Percentiles rank a stretch among this genome's conserved stretches.
These are phyloP conservation scores for Pisolithus tinctorius DNA, from an alignment of 768 basidiomycete genomes.

Conservation along the genomic window DNA sequence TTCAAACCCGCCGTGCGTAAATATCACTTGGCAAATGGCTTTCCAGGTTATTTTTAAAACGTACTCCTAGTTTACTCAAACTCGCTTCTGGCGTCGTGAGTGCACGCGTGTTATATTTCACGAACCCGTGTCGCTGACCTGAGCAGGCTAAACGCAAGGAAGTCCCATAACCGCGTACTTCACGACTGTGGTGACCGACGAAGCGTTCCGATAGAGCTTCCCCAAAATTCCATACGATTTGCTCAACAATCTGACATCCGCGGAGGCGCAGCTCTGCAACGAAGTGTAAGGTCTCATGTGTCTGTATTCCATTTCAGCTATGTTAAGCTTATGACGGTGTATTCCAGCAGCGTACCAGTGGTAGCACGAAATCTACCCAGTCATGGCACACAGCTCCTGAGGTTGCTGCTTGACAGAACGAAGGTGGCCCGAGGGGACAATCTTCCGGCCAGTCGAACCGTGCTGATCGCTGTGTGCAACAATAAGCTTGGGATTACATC, in stretches of 20 bases:
- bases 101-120: too few species aligned
- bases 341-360: not conserved
- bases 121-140: too few species aligned
- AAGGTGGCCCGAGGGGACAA: not conserved
- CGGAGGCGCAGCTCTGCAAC: not conserved
- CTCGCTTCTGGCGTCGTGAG: conserved; percentile 6
- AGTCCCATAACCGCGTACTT: not conserved
- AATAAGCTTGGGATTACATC: too few species aligned
- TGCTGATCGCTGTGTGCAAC: not conserved
- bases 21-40: not conserved
- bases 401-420: not conserved
- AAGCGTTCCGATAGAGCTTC: not conserved
- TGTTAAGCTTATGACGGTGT: not conserved
- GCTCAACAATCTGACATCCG: not conserved
- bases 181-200: not conserved
- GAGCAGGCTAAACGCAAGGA: conserved; percentile 3
- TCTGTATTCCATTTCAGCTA: not conserved
- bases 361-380: not conserved
- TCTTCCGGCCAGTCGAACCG: not conserved
- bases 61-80: conserved; percentile 2
- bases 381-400: conserved; percentile 2
- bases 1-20: conserved; percentile 5
- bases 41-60: not conserved
- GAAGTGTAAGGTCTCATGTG: not conserved
- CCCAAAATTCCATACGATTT: not conserved